Evolutionary conservation across 2,329 filamentous ascomycete genomes (phyloP), one percentile per base, ranked within the genome.

Genomic region (Calonectria pauciramosa): DNA sequence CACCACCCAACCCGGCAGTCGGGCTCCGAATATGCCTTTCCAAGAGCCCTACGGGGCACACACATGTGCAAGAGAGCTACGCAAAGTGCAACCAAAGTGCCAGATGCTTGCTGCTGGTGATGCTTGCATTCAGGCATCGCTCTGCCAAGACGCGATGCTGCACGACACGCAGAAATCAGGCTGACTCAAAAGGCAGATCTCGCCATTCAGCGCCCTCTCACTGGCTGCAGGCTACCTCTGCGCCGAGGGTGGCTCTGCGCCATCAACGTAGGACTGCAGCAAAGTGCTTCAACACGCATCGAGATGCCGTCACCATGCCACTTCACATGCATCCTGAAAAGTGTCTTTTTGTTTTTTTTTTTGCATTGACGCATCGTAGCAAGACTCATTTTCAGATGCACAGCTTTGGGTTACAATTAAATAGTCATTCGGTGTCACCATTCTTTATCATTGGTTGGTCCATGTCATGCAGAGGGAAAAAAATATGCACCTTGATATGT

Each of bases 151-250:
- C 9, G 56, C 16, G n/a, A 23, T 26, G 23, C 38, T 71, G 70
- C 64, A 51, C 64, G 64, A 63, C 64, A 72, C 30, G 56, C n/a
- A 11, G n/a, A n/a, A 32, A 23, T 30, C 59, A 65, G 66, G 49
- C 71, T 54, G 23, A 73, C 71, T 26, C 32, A 32, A 59, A 63
- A 51, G 71, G 71, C 66, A 73, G 28, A 69, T 73, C 71, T 36
- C 14, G 8, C 56, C 54, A 65, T 65, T 4, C 56, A 69, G 65
- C 54, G 11, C 38, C 13, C 9, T 34, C 51, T 66, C 28, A 71
- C 63, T 32, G 23, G 60, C 60, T 65, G 38, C 18, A 65, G 60
- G 38, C 38, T 65, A 28, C 23, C 38, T 11, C 60, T n/a, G 38
- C 26, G 18, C 26, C 34, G 26, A 47, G 18, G 38, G 34, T 13